These are phyloP conservation scores for Mallotus japonicus DNA, from an alignment of 441 rosid species.

Conservation along the genomic window DNA sequence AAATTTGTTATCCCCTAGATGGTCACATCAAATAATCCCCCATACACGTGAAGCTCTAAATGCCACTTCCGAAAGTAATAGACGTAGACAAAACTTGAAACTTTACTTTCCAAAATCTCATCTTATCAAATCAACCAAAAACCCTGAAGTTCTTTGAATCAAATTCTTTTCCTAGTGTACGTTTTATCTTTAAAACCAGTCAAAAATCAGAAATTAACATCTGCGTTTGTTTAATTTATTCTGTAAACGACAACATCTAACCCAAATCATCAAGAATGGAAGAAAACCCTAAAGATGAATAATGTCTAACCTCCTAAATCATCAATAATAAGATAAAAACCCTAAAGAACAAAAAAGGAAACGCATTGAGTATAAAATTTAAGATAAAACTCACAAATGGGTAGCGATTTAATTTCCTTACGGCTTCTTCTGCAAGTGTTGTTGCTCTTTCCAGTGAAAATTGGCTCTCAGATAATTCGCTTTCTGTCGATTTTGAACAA, in stretches of 20 bases:
- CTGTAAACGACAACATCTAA: neutral
- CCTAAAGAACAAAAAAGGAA: neutral
- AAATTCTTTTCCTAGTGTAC: neutral
- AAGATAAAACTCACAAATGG: constrained; percentile 14
- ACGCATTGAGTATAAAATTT: neutral
- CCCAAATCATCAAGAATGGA: neutral
- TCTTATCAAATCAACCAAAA: neutral
- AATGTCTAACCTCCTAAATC: neutral
- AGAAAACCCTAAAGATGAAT: neutral
- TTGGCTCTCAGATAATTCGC: neutral
- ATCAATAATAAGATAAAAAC: neutral
- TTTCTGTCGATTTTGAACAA: neutral
- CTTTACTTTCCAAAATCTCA: neutral
- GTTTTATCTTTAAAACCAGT: neutral
- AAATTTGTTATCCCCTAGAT: neutral
- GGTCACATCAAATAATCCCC: neutral
- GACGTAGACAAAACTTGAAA: neutral
- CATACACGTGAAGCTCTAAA: no score
- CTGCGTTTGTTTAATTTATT: neutral
- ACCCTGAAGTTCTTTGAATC: neutral
- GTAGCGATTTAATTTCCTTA: neutral
- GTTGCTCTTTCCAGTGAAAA: neutral
- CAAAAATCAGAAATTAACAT: neutral
- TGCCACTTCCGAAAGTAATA: neutral
- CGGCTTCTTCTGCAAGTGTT: neutral